phyloP scores from a whole-genome alignment of 345 rosid species.

The Cochlearia excelsa region DNA sequence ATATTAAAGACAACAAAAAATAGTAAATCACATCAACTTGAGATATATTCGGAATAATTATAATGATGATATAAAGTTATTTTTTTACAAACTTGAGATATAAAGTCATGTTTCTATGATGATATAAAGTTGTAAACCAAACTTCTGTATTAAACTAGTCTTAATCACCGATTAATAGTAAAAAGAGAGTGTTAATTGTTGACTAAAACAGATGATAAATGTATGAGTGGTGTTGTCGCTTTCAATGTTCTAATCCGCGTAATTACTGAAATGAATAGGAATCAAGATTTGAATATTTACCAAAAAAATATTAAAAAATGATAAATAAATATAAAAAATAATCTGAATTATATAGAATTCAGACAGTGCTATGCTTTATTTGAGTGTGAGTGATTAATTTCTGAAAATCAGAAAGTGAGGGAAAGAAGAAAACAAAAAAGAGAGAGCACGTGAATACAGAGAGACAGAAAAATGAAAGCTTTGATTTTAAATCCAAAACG shows the following conservation, averaged over 20 bases:
- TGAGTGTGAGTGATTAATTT: not conserved
- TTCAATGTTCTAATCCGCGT: not conserved
- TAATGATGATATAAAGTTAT: slow-evolving; percentile 25
- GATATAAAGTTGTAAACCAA: slow-evolving; percentile 20
- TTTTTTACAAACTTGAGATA: no score
- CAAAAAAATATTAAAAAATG: no score
- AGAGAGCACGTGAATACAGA: not conserved
- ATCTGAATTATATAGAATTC: no score
- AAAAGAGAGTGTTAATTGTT: slow-evolving; percentile 28
- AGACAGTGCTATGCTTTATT: no score
- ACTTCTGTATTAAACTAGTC: not conserved
- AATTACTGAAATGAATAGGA: not conserved
- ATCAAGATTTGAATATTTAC: not conserved
- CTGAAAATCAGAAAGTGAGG: not conserved
- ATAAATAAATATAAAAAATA: no score
- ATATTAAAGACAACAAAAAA: slow-evolving; percentile 9
- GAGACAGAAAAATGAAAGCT: not conserved
- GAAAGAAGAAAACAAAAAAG: not conserved
- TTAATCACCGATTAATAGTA: slow-evolving; percentile 17
- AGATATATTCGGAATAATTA: slow-evolving; percentile 15
- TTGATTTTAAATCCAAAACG: not conserved
- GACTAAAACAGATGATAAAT: slow-evolving; percentile 31
- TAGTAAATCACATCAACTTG: slow-evolving; percentile 29
- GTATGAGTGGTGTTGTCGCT: not conserved
- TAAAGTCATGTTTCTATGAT: no score